Base-by-base conservation (phyloP, 2,329 filamentous ascomycete genomes). In the Stemphylium beticola region DNA sequence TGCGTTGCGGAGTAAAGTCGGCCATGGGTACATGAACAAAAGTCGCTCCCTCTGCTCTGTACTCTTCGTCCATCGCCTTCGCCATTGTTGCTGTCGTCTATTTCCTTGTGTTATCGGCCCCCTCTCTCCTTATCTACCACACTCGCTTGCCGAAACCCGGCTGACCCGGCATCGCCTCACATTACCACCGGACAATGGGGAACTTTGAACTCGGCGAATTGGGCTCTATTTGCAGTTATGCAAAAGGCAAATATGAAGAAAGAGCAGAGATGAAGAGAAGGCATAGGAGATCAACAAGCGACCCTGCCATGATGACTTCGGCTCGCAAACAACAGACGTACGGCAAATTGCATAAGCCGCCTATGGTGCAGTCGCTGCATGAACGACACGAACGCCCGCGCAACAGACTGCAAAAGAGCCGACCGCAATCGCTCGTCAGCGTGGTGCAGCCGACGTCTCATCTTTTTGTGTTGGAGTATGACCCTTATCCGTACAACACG, bases 401-500 rank as follows among this genome's bases (percentile, higher is more conserved):
- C 12, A 63, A 59, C 12, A 55, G 47, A 18, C 51, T 63, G 7
- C 60, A 56, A 24, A 63, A 63, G 43, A 46, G 49, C 31, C 41
- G 29, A 11, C 43, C 53, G 14, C 34, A 41, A 5, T 24, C 47
- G 4, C n/a, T 45, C 20, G 5, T 53, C 14, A 37, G 24, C 22
- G 34, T 22, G 6, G 26, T 41, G 18, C 49, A 34, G 9, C 36
- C 41, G 2, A 8, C 37, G 2, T 14, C 36, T 4, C 20, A 17
- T 26, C 11, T 64, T 3, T 65, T 61, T 18, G 33, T 64, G 4
- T 44, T 68, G 9, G 61, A 67, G 47, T 65, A 61, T 40, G 65
- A 67, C 34, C 56, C 57, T 10, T 68, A 68, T 45, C 62, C 65
- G 15, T 60, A 62, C 43, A 64, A 58, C 24, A 62, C 53, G 4